phyloP scores from a whole-genome alignment of 2,329 filamentous ascomycete species.

The Coniella lustricola region DNA sequence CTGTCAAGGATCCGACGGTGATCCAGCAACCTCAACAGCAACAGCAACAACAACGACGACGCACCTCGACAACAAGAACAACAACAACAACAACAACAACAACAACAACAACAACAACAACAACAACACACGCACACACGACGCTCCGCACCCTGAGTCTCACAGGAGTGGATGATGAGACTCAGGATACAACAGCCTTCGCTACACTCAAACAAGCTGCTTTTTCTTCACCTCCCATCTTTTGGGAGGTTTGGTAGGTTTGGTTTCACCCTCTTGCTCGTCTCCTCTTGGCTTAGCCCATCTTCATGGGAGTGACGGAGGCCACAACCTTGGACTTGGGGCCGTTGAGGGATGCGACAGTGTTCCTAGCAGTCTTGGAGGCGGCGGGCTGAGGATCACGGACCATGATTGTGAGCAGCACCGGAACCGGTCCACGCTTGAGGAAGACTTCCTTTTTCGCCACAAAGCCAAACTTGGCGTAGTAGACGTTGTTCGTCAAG shows the following conservation, averaged over 20 bases:
- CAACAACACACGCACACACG: no score
- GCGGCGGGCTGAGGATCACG: slow-evolving; percentile 51
- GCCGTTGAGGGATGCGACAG: slow-evolving; percentile 25
- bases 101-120: no score
- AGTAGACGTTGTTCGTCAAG: slow-evolving; percentile 60
- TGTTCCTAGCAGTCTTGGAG: slow-evolving; percentile 23
- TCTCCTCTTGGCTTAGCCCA: slow-evolving; percentile 8
- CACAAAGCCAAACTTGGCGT: slow-evolving; percentile 69
- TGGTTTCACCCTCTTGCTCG: neutral
- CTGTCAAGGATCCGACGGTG: slow-evolving; percentile 9
- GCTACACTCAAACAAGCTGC: no score
- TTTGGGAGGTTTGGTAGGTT: neutral
- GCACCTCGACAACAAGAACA: no score
- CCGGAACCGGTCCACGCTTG: slow-evolving; percentile 47
- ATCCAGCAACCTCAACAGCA: slow-evolving; percentile 6
- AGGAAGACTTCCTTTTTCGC: slow-evolving; percentile 56
- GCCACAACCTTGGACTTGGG: slow-evolving; percentile 26
- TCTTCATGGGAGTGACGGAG: slow-evolving; percentile 23
- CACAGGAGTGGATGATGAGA: neutral
- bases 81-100: no score
- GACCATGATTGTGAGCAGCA: slow-evolving; percentile 75
- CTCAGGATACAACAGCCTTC: no score
- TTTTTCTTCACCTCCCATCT: neutral
- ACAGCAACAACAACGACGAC: no score
- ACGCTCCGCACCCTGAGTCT: neutral